These are phyloP conservation scores for Cladorrhinum samala DNA, from an alignment of 495 filamentous ascomycete genomes.

Conservation along the genomic window DNA sequence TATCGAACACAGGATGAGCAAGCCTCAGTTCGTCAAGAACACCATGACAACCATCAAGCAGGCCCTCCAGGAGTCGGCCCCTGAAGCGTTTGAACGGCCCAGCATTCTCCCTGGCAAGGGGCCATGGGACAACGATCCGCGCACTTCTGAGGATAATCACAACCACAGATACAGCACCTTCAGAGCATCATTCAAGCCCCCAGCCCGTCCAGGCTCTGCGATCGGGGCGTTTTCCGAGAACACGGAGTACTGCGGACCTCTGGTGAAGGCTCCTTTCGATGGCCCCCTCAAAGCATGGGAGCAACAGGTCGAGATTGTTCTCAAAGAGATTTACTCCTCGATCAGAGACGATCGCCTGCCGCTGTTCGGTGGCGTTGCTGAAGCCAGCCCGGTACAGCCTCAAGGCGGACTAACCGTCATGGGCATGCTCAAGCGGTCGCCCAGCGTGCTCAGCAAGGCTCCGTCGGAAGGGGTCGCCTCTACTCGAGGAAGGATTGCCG, in stretches of 20 bases:
- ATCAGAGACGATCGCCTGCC: conserved; percentile 82
- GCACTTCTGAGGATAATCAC: conserved; percentile 34
- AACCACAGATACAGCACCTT: conserved; percentile 35
- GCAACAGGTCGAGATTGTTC: conserved; percentile 75
- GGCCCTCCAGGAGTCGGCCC: conserved; percentile 62
- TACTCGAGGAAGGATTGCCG: conserved; percentile 61
- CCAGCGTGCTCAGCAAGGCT: conserved; percentile 87
- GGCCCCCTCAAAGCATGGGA: conserved; percentile 81
- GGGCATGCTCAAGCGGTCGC: conserved; percentile 70
- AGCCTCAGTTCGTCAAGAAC: conserved; percentile 89
- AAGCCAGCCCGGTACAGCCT: conserved; percentile 38
- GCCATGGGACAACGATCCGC: conserved; percentile 20
- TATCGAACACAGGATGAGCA: conserved; percentile 93
- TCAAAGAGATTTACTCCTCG: conserved; percentile 87
- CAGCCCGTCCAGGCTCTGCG: conserved; percentile 38
- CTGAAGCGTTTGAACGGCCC: conserved; percentile 57
- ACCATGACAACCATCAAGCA: conserved; percentile 84
- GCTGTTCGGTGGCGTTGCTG: conserved; percentile 60
- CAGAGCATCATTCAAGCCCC: conserved; percentile 43
- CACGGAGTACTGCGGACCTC: conserved; percentile 48
- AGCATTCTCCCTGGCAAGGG: conserved; percentile 40
- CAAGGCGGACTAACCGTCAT: conserved; percentile 50
- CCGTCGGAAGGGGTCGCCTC: conserved; percentile 68
- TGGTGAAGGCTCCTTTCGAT: conserved; percentile 73
- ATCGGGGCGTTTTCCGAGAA: conserved; percentile 30